Conservation (phyloP, 2,329 filamentous ascomycete species). For the Ploettnerulaceae sp. region DNA sequence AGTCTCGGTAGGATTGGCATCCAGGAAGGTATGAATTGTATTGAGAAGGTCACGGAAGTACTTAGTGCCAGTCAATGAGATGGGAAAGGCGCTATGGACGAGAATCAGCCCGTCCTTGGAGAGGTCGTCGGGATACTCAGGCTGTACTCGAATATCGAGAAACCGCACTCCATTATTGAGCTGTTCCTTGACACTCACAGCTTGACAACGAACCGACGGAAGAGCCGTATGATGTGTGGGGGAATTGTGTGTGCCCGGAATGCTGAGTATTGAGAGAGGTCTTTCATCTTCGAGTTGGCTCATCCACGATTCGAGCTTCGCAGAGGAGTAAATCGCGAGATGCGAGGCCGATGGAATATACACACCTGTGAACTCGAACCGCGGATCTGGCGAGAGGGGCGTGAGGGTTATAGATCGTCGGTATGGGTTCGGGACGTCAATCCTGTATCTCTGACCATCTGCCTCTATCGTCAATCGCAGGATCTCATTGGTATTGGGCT, state of each 20-base stretch:
- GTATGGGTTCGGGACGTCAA: conserved; percentile 64
- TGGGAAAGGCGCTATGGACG: conserved; percentile 86
- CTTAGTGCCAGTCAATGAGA: conserved; percentile 76
- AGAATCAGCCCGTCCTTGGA: conserved; percentile 67
- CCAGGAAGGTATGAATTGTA: conserved; percentile 69
- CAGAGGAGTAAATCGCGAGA: conserved; percentile 64
- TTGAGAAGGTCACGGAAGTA: conserved; percentile 70
- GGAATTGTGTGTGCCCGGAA: conserved; percentile 94
- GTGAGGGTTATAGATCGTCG: conserved; percentile 56
- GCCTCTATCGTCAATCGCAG: conserved; percentile 70
- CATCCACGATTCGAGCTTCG: conserved; percentile 77
- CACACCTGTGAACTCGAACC: conserved; percentile 57
- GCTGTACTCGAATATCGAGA: conserved; percentile 82
- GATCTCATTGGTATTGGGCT: conserved; percentile 56
- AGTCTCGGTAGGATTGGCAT: conserved; percentile 72
- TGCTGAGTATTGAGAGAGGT: conserved; percentile 74
- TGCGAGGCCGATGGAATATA: conserved; percentile 54
- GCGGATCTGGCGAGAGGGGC: conserved; percentile 48
- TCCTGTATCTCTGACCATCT: conserved; percentile 60
- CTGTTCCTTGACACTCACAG: conserved; percentile 70
- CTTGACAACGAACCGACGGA: conserved; percentile 90
- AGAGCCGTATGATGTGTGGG: conserved; percentile 80
- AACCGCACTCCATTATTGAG: conserved; percentile 89
- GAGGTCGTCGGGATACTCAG: conserved; percentile 49
- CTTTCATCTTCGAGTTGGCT: conserved; percentile 63